Conservation (phyloP, 257 asterid genomes). For the Linderniella brevidens region DNA sequence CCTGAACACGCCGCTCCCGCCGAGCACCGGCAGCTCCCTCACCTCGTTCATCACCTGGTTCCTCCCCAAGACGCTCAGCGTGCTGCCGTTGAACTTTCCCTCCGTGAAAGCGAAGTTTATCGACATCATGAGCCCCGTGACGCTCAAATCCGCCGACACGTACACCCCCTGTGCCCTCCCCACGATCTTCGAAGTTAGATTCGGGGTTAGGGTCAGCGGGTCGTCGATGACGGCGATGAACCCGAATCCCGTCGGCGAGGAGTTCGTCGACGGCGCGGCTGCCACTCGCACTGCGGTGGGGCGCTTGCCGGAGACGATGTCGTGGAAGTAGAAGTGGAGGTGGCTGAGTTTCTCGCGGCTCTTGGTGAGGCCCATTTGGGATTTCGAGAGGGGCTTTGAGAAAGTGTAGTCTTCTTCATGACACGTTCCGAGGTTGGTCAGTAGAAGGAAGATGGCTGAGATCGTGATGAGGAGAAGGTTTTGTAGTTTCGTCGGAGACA, state of each 20-base stretch:
- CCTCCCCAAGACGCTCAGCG: conserved; percentile 28
- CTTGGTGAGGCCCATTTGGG: conserved; percentile 12
- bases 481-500: no score
- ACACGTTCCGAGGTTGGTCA: no score
- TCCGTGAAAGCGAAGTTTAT: conserved; percentile 20
- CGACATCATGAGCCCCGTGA: no score
- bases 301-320: conserved; percentile 21
- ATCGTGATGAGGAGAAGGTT: no score
- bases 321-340: conserved; percentile 37
- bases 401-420: background rate
- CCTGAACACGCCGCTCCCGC: conserved; percentile 37
- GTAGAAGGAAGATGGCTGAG: no score
- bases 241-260: conserved; percentile 25
- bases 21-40: conserved; percentile 37
- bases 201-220: conserved; percentile 22
- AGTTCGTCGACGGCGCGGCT: conserved; percentile 14
- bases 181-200: conserved; percentile 7
- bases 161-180: no score
- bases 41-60: conserved; percentile 17
- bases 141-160: no score
- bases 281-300: conserved; percentile 23
- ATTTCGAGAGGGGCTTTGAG: conserved; percentile 11
- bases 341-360: conserved; percentile 18
- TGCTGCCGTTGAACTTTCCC: conserved; percentile 32
- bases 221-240: conserved; percentile 22